These are phyloP conservation scores for Rubia yunnanensis DNA, from an alignment of 257 asterid genomes.

Conservation along the genomic window DNA sequence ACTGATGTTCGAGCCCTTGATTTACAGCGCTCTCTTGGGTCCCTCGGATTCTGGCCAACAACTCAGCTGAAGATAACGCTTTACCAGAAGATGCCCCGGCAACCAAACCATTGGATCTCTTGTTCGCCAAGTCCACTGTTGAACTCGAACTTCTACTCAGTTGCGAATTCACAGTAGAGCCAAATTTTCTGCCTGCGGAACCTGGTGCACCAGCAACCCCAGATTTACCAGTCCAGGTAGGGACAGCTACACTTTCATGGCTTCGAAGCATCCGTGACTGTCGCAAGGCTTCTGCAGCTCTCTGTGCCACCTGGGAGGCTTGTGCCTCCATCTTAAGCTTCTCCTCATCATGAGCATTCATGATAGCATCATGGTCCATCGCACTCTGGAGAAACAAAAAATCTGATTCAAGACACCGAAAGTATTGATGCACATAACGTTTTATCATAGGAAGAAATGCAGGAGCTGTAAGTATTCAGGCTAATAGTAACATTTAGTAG, in stretches of 20 bases:
- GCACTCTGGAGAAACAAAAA: slow-evolving; percentile 56
- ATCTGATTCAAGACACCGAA: background rate
- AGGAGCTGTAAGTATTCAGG: too few relatives aligned
- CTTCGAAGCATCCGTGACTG: slow-evolving; percentile 83
- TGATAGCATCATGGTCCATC: slow-evolving; percentile 83
- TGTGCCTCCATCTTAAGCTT: slow-evolving; percentile 68
- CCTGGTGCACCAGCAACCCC: slow-evolving; percentile 97
- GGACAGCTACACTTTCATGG: slow-evolving; percentile 66
- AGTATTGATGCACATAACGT: background rate
- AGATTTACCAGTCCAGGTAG: slow-evolving; percentile 94
- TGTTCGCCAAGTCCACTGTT: slow-evolving; percentile 24
- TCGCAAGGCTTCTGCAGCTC: slow-evolving; percentile 94
- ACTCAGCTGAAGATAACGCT: slow-evolving; percentile 76
- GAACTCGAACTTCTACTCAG: slow-evolving; percentile 34
- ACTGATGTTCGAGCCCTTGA: slow-evolving; percentile 74
- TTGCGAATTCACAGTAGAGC: slow-evolving; percentile 55
- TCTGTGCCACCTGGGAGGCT: slow-evolving; percentile 82
- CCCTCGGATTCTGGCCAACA: slow-evolving; percentile 62
- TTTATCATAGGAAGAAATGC: background rate
- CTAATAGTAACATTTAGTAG: background rate
- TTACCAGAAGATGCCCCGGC: slow-evolving; percentile 81
- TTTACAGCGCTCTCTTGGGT: slow-evolving; percentile 51
- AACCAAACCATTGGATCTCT: slow-evolving; percentile 31
- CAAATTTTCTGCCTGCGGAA: slow-evolving; percentile 58
- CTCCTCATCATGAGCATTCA: slow-evolving; percentile 83